Conservation (phyloP, 208 protist genomes). For the Zelonia costaricensis region DNA sequence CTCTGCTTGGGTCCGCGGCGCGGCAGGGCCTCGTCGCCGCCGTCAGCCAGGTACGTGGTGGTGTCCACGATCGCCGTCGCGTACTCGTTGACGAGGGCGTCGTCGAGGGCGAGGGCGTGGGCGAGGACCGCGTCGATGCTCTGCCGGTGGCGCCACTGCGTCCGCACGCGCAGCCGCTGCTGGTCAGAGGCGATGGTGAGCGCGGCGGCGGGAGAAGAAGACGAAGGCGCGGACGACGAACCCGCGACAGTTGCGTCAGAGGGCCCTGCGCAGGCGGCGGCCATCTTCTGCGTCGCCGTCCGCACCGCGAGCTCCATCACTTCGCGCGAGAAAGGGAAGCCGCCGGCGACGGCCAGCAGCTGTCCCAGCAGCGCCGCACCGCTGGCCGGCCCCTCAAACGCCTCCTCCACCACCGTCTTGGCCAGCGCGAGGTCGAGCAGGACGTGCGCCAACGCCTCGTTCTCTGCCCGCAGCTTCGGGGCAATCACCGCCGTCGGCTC, state of each 20-base stretch:
- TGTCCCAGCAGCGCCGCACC: slow-evolving; percentile 40
- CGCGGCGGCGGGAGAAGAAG: no score
- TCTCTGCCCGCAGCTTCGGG: slow-evolving; percentile 51
- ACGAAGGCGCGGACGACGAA: not conserved
- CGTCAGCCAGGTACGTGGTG: slow-evolving; percentile 26
- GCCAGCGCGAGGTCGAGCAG: slow-evolving; percentile 72
- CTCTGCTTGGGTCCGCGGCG: not conserved
- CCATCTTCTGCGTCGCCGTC: slow-evolving; percentile 30
- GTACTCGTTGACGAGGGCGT: slow-evolving; percentile 28
- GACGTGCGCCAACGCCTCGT: slow-evolving; percentile 54
- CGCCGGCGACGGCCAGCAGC: slow-evolving; percentile 43
- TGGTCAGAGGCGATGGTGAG: slow-evolving; percentile 27
- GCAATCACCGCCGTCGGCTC: slow-evolving; percentile 30
- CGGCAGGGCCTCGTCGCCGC: not conserved
- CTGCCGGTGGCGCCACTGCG: slow-evolving; percentile 24
- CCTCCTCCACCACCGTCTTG: slow-evolving; percentile 70
- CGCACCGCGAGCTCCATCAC: slow-evolving; percentile 37
- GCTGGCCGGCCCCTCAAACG: slow-evolving; percentile 56
- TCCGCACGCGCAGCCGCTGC: slow-evolving; percentile 23
- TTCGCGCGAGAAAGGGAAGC: slow-evolving; percentile 45
- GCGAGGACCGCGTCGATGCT: slow-evolving; percentile 22
- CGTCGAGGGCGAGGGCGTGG: slow-evolving; percentile 26
- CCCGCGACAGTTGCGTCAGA: slow-evolving; percentile 6
- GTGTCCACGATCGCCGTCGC: slow-evolving; percentile 22
- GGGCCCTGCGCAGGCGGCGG: slow-evolving; percentile 22